Conservation (phyloP, 371 early-diverging fungal species). For the Racocetra persica region DNA sequence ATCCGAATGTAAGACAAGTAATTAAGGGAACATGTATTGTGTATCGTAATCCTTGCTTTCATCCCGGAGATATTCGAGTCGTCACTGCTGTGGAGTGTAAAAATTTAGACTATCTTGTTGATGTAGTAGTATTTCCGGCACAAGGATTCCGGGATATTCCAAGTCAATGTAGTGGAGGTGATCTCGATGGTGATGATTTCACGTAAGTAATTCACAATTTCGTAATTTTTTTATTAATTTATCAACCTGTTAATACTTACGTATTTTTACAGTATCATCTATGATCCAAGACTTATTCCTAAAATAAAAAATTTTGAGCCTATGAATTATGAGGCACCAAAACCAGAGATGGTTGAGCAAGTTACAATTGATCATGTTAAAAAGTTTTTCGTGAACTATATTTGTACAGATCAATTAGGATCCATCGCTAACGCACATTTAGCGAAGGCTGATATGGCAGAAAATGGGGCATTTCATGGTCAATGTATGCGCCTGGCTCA, state of each 20-base stretch:
- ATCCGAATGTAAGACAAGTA: slow-evolving; percentile 46
- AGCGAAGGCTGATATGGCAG: slow-evolving; percentile 68
- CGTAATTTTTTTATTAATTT: too few relatives aligned
- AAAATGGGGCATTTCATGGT: slow-evolving; percentile 59
- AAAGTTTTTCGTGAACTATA: slow-evolving; percentile 81
- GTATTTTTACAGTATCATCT: slow-evolving; percentile 57
- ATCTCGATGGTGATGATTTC: slow-evolving; percentile 87
- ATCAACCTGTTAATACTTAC: neutral
- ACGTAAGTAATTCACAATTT: slow-evolving; percentile 18
- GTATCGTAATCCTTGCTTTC: slow-evolving; percentile 79
- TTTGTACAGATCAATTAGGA: slow-evolving; percentile 77
- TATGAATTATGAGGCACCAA: slow-evolving; percentile 67
- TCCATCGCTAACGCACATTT: slow-evolving; percentile 80
- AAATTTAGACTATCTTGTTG: slow-evolving; percentile 64
- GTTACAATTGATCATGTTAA: slow-evolving; percentile 65
- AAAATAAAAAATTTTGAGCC: slow-evolving; percentile 54
- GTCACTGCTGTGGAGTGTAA: slow-evolving; percentile 72
- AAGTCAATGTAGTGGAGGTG: slow-evolving; percentile 86
- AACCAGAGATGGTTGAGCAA: slow-evolving; percentile 50
- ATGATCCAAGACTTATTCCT: slow-evolving; percentile 73
- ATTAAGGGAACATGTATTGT: slow-evolving; percentile 63
- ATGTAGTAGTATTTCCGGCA: slow-evolving; percentile 83
- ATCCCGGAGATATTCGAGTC: slow-evolving; percentile 85
- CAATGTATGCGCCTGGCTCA: slow-evolving; percentile 71
- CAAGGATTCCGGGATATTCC: slow-evolving; percentile 81